These are phyloP conservation scores for Lignosus rhinocerotis DNA, from an alignment of 1,284 basidiomycete genomes.

Conservation along the genomic window DNA sequence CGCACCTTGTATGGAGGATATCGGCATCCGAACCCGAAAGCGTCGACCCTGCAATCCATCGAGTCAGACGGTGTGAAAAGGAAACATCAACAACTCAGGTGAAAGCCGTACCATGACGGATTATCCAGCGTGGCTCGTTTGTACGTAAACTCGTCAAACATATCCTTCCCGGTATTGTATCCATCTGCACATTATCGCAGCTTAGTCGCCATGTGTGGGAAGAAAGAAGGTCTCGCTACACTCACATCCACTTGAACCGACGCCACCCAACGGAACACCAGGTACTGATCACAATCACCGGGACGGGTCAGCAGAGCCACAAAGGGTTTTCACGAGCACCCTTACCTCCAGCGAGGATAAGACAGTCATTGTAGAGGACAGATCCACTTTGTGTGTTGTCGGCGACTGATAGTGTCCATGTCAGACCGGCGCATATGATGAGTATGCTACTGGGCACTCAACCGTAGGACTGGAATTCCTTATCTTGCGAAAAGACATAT, in stretches of 20 bases:
- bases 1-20: constrained; percentile 64
- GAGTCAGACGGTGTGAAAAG: constrained; percentile 1
- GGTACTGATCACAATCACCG: constrained; percentile 55
- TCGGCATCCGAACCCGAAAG: constrained; percentile 43
- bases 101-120: constrained; percentile 56
- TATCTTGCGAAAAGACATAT: constrained; percentile 72
- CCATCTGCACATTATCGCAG: constrained; percentile 44
- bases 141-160: constrained; percentile 73
- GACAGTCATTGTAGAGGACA: constrained; percentile 61
- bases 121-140: constrained; percentile 57
- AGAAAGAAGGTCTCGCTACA: not conserved
- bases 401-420: constrained; percentile 49
- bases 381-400: constrained; percentile 65
- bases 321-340: no score
- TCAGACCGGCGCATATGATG: not conserved
- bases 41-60: constrained; percentile 14
- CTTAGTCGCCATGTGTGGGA: not conserved
- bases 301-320: not conserved
- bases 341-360: constrained; percentile 52
- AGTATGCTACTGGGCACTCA: constrained; percentile 20
- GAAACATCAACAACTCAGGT: not conserved
- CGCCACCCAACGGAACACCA: constrained; percentile 71
- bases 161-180: constrained; percentile 60
- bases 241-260: constrained; percentile 72
- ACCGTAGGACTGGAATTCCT: constrained; percentile 60